Evolutionary conservation across 2,329 filamentous ascomycete genomes (phyloP), one percentile per base, ranked within the genome.

Genomic region (Fusarium continuum): DNA sequence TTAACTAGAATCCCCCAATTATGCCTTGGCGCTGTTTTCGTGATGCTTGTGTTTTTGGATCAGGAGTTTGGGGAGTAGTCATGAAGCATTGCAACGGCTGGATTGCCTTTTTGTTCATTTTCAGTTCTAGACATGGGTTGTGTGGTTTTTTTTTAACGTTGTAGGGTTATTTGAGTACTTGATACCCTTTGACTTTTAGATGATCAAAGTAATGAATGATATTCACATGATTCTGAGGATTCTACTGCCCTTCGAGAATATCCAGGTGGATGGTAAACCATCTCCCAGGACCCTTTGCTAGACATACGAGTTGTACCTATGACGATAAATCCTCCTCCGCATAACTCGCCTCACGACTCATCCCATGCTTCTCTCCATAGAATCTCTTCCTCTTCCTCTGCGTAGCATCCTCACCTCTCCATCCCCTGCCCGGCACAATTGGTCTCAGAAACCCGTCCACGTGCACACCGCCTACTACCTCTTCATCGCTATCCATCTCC

Each of bases 371-470:
- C 32, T 65, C 64, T 5, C 72, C 64, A 8, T 70, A 69, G 13
- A 58, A 64, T 25, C 68, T 68, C 67, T 72, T 73, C 50, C 71
- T 69, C 65, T 69, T 75, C 43, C 73, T 70, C 40, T 60, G 54
- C 2, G 48, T 53, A 4, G 55, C 51, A 28, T 80, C 78, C 28
- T 72, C 75, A 2, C 73, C 78, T 34, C 80, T 74, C 83, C 83
- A 86, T 0, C 83, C 83, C 36, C 70, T 75, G 7, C 79, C 75
- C 1, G 78, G 73, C 54, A 78, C 76, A 47, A 91, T 80, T 5
- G 83, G 82, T 69, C 80, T 78, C 67, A 92, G 65, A 68, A 90
- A 92, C 0, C 89, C 86, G 72, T 92, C 89, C 2, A 86, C 82
- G 67, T 91, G 89, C 17, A 91, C 85, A 0, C 81, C 88, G 1